A percentile compares a stretch with the other conserved stretches of the same genome.
Evolutionary conservation across 495 filamentous ascomycete species (phyloP).

Genomic region (Staphylotrichum longicolle): DNA sequence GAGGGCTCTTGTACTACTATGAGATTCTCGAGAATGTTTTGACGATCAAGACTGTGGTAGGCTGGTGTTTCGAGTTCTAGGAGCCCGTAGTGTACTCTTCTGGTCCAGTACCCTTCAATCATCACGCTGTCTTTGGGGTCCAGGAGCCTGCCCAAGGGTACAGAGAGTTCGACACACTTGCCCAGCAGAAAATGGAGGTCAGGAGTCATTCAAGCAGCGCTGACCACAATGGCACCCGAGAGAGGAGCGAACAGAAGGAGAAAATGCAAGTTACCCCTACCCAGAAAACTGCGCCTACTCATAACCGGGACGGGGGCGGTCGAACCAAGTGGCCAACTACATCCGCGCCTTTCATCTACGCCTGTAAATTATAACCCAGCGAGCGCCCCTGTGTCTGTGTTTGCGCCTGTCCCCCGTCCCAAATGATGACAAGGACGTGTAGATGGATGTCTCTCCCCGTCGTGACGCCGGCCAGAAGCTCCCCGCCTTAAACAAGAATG

Average conservation of each 20-base stretch:
- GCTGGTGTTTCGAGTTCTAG: no score
- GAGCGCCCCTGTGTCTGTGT: not conserved
- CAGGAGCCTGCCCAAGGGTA: no score
- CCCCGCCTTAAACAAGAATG: not conserved
- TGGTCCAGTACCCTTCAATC: no score
- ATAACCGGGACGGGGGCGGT: constrained; percentile 4
- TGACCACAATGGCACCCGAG: not conserved
- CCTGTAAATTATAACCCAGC: constrained; percentile 5
- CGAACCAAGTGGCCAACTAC: constrained; percentile 1
- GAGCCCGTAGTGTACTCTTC: no score
- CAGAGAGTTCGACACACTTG: no score
- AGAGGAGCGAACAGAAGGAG: not conserved
- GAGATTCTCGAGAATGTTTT: no score
- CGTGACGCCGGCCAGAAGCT: constrained; percentile 5
- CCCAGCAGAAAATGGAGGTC: no score
- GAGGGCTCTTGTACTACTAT: no score
- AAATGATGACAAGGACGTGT: not conserved
- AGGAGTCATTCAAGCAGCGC: not conserved
- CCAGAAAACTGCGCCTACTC: constrained; percentile 9
- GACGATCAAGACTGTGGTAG: no score
- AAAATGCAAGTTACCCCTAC: constrained; percentile 10
- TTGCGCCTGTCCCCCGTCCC: not conserved
- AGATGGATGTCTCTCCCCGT: not conserved
- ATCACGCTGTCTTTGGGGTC: no score
- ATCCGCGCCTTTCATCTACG: constrained; percentile 3